These are phyloP conservation scores for Betula pendula DNA, from an alignment of 306 rosid genomes.

Conservation along the genomic window DNA sequence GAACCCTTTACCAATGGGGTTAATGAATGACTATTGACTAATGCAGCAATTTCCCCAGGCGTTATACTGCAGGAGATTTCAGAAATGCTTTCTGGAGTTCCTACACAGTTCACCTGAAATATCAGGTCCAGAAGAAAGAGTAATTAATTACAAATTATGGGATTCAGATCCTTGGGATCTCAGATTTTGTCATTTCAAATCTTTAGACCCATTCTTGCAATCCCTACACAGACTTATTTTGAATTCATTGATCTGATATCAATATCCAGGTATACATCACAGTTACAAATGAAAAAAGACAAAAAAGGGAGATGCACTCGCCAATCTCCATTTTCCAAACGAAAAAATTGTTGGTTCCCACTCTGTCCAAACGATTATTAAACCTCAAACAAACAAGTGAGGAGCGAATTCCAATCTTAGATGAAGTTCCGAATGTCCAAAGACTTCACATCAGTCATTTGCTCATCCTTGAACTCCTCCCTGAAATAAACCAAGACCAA, in stretches of 20 bases:
- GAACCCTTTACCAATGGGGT: background rate
- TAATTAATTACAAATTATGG: background rate
- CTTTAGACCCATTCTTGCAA: background rate
- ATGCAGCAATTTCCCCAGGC: background rate
- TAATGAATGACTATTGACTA: background rate
- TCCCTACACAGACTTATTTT: background rate
- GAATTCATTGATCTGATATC: background rate
- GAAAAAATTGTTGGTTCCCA: conserved; percentile 31
- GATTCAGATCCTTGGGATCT: background rate
- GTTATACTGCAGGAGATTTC: background rate
- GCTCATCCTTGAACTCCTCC: conserved; percentile 96
- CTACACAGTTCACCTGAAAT: background rate
- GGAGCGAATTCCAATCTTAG: conserved; percentile 24
- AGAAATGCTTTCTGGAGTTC: background rate
- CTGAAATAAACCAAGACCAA: conserved; percentile 47
- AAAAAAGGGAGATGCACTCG: conserved; percentile 41
- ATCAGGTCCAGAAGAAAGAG: background rate
- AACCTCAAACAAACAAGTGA: conserved; percentile 17
- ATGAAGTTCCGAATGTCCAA: conserved; percentile 91
- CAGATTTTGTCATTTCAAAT: background rate
- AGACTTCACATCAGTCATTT: conserved; percentile 55
- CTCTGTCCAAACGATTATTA: conserved; percentile 34
- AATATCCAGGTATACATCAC: background rate
- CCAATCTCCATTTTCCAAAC: conserved; percentile 32
- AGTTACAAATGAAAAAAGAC: conserved; percentile 5